Evolutionary conservation across 2,329 filamentous ascomycete species (phyloP).

Genomic region (Alternaria arbusti): DNA sequence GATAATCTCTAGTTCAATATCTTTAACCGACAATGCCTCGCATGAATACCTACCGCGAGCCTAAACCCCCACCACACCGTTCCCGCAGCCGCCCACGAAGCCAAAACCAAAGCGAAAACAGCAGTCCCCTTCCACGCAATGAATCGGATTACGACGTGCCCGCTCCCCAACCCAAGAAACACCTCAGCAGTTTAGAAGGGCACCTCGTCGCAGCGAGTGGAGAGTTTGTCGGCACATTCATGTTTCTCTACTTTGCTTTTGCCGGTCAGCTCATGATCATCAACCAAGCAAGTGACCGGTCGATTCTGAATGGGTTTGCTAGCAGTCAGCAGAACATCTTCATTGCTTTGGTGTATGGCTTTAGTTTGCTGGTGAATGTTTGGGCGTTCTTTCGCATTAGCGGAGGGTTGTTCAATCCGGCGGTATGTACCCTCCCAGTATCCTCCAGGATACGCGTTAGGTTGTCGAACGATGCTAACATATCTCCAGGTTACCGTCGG

Average conservation of each 20-base stretch:
- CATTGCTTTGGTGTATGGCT: constrained; percentile 38
- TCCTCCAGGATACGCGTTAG: background rate
- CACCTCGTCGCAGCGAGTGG: constrained; percentile 35
- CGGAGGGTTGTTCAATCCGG: constrained; percentile 25
- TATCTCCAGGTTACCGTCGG: constrained; percentile 28
- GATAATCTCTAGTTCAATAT: background rate
- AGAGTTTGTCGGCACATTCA: constrained; percentile 42
- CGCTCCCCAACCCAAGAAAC: constrained; percentile 5
- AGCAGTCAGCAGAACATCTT: constrained; percentile 34
- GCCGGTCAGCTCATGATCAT: constrained; percentile 35
- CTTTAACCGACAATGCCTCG: constrained; percentile 6
- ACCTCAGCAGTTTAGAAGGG: constrained; percentile 16
- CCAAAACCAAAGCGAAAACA: background rate
- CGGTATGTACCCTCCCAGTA: constrained; percentile 16
- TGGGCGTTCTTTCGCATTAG: constrained; percentile 44
- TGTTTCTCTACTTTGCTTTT: constrained; percentile 42
- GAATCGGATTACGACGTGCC: constrained; percentile 3
- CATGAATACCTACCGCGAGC: constrained; percentile 11
- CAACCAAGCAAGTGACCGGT: constrained; percentile 21
- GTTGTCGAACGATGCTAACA: background rate
- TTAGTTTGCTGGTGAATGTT: constrained; percentile 38
- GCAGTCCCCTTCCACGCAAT: background rate
- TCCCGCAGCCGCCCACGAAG: background rate
- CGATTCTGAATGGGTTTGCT: constrained; percentile 16
- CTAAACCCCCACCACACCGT: constrained; percentile 10